These are phyloP conservation scores for Psilocybe subaeruginosa DNA, from an alignment of 768 basidiomycete genomes.

Conservation along the genomic window DNA sequence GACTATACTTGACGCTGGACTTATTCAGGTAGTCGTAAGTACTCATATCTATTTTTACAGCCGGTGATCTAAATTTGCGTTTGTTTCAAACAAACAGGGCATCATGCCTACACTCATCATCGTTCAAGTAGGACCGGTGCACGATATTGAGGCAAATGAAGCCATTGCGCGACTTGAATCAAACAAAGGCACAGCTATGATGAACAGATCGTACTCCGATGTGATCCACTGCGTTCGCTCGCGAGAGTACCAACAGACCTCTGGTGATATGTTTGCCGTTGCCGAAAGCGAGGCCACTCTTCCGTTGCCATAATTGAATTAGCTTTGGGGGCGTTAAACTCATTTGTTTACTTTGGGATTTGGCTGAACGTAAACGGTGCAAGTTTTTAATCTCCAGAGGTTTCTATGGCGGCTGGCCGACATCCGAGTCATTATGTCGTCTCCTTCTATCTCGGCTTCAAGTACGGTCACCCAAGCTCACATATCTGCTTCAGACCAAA, in stretches of 20 bases:
- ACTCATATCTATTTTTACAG: not conserved
- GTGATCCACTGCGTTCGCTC: slow-evolving; percentile 5
- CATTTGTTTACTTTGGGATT: not conserved
- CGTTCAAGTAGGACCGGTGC: slow-evolving; percentile 35
- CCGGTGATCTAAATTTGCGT: not conserved
- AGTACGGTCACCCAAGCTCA: too few species aligned
- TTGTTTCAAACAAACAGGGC: slow-evolving; percentile 16
- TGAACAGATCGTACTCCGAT: not conserved
- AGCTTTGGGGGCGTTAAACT: not conserved
- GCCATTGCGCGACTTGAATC: slow-evolving; percentile 14
- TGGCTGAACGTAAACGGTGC: too few species aligned
- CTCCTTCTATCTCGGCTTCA: too few species aligned
- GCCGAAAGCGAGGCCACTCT: not conserved
- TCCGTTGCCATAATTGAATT: not conserved
- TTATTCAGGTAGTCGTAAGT: slow-evolving; percentile 34
- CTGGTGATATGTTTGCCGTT: slow-evolving; percentile 8
- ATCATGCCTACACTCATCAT: slow-evolving; percentile 39
- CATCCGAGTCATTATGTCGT: too few species aligned
- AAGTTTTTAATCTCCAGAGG: too few species aligned
- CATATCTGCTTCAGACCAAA: too few species aligned
- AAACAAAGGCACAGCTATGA: slow-evolving; percentile 4
- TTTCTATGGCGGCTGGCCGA: too few species aligned
- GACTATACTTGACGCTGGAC: slow-evolving; percentile 26
- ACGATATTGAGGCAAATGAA: slow-evolving; percentile 26
- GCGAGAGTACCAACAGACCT: slow-evolving; percentile 11